phyloP scores from a whole-genome alignment of 2,329 filamentous ascomycete species.

The Colletotrichum paranaense region DNA sequence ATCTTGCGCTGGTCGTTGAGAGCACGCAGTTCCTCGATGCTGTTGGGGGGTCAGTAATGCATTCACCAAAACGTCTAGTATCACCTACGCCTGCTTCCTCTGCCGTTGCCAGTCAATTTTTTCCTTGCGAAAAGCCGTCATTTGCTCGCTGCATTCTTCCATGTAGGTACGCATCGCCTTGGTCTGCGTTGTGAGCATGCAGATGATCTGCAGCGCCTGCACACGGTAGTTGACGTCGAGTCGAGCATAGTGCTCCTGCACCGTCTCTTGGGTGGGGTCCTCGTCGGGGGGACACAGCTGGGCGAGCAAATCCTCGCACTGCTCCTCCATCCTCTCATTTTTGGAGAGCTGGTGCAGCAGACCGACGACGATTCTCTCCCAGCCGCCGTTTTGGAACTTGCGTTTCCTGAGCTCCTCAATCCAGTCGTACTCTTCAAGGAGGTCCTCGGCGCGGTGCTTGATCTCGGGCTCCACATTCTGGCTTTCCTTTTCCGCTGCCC shows the following conservation, averaged over 20 bases:
- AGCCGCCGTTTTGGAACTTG: conserved; percentile 88
- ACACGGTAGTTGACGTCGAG: conserved; percentile 88
- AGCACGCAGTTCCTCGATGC: conserved; percentile 76
- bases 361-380: conserved; percentile 90
- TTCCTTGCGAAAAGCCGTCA: conserved; percentile 94
- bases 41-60: conserved; percentile 50
- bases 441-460: conserved; percentile 79
- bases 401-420: conserved; percentile 84
- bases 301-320: conserved; percentile 82
- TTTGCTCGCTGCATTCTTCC: conserved; percentile 90
- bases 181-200: conserved; percentile 86
- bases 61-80: neutral
- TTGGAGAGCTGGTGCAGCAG: conserved; percentile 87
- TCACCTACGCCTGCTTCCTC: conserved; percentile 72
- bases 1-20: conserved; percentile 81
- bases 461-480: conserved; percentile 55
- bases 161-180: conserved; percentile 89
- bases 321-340: conserved; percentile 74
- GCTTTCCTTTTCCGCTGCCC: conserved; percentile 61
- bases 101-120: conserved; percentile 93
- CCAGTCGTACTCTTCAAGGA: conserved; percentile 83
- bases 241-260: conserved; percentile 75
- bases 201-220: conserved; percentile 84
- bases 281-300: conserved; percentile 83
- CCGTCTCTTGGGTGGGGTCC: conserved; percentile 81